Base-by-base conservation (phyloP, 2,329 filamentous ascomycete genomes). In the Fusarium tanahbumbuense region DNA sequence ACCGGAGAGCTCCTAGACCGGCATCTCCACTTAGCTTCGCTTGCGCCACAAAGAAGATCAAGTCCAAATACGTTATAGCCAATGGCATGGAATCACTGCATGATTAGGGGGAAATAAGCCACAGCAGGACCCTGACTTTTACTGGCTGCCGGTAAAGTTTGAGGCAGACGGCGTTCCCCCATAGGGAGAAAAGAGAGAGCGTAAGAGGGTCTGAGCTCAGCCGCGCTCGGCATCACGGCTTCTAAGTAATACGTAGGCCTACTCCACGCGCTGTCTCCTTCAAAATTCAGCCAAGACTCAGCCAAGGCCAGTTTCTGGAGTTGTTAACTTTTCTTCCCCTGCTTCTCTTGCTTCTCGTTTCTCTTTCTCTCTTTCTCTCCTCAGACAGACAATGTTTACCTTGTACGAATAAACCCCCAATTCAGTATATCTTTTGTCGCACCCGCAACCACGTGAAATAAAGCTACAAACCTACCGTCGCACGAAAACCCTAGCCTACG, bases 161-260 rank as follows among this genome's bases (percentile, higher is more conserved):
- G 50, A 47, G 49, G 63, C 57, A 56, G 42, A 32, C 34, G 37
- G 64, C 64, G 27, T 69, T 71, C 57, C n/a, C 70, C 60, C n/a
- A 64, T 69, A 46, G 56, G 70, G 40, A 64, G 56, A 65, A 27
- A 1, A 64, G 60, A 34, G 28, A 68, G 66, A 64, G 73, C 44
- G 66, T 60, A 18, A 58, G 40, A 68, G 66, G 66, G 73, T 46
- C 70, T 61, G 23, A 60, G 71, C 70, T 72, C 73, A 75, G 72
- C 73, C 73, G 72, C 70, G 72, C 71, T 74, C 73, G 73, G 73
- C 72, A 75, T 75, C 73, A 68, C 73, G 73, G 73, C 73, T 74
- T 75, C 49, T 60, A 60, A 23, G 64, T 63, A 68, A 69, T 74
- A 75, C 71, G 73, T 74, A 74, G 67, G 37, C 67, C 55, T 72